phyloP scores from a whole-genome alignment of 2,329 filamentous ascomycete species.

The Curvularia hawaiiensis region DNA sequence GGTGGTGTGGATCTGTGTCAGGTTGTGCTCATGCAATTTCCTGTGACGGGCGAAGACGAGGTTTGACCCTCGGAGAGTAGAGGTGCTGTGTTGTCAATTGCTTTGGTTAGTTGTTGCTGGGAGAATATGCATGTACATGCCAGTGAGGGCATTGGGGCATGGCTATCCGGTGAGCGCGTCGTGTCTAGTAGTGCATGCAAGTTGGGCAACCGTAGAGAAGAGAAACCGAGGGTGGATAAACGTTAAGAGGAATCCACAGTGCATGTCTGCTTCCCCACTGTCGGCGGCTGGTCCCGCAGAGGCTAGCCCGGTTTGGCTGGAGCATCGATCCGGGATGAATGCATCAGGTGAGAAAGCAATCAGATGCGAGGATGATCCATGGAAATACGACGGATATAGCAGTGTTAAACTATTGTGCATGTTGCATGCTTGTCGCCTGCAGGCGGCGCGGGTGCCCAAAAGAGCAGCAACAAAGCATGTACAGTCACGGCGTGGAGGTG shows the following conservation, averaged over 20 bases:
- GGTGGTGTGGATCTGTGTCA: neutral
- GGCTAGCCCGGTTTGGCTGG: constrained; percentile 20
- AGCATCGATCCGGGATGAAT: neutral
- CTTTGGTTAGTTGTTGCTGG: neutral
- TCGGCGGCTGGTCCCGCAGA: constrained; percentile 29
- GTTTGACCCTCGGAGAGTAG: too few relatives aligned
- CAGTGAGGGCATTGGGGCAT: neutral
- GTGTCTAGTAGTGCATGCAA: neutral
- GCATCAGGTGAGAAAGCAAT: neutral
- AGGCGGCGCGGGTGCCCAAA: neutral
- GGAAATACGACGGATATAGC: neutral
- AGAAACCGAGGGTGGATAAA: neutral
- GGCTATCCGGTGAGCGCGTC: neutral
- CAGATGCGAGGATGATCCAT: neutral
- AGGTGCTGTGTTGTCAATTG: neutral
- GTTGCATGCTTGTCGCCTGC: neutral
- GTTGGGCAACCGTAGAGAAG: neutral
- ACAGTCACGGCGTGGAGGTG: constrained; percentile 7
- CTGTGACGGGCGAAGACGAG: neutral
- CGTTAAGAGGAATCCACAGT: neutral
- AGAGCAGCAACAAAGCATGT: neutral
- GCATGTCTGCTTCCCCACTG: constrained; percentile 9
- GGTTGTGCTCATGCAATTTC: neutral
- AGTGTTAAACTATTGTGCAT: neutral
- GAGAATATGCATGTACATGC: neutral